phyloP scores from a whole-genome alignment of 805 yeast genomes.

The Candida stauntonica region DNA sequence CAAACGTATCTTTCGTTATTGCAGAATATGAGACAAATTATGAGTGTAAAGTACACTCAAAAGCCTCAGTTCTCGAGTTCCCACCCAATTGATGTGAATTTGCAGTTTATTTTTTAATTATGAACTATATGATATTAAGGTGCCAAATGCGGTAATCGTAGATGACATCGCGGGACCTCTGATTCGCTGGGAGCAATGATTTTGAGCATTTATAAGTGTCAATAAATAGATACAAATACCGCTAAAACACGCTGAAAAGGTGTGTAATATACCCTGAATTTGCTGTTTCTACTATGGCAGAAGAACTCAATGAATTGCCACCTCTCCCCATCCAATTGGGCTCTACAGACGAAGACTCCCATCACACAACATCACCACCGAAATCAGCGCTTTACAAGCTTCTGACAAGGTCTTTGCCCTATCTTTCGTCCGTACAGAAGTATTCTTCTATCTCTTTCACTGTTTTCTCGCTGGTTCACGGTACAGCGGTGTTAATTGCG shows the following conservation, averaged over 20 bases:
- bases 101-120: constrained; percentile 38
- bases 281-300: too few relatives aligned
- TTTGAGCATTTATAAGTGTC: too few relatives aligned
- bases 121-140: too few relatives aligned
- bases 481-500: constrained; percentile 46
- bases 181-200: too few relatives aligned
- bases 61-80: constrained; percentile 79
- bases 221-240: too few relatives aligned
- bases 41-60: constrained; percentile 65
- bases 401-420: constrained; percentile 11
- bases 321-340: too few relatives aligned
- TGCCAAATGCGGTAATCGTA: too few relatives aligned
- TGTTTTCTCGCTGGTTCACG: constrained; percentile 54
- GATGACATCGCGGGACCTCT: background rate
- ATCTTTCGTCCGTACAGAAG: constrained; percentile 40
- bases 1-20: constrained; percentile 67
- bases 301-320: too few relatives aligned
- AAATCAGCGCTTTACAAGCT: background rate
- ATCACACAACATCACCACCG: constrained; percentile 1
- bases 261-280: too few relatives aligned
- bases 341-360: too few relatives aligned
- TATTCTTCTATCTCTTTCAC: constrained; percentile 57
- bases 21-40: constrained; percentile 62
- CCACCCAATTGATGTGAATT: constrained; percentile 70
- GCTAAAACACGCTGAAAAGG: too few relatives aligned